A percentile compares a stretch with the other conserved stretches of the same genome.
These are phyloP conservation scores for Epichloe gansuensis DNA, from an alignment of 2,329 filamentous ascomycete species.

Conservation along the genomic window DNA sequence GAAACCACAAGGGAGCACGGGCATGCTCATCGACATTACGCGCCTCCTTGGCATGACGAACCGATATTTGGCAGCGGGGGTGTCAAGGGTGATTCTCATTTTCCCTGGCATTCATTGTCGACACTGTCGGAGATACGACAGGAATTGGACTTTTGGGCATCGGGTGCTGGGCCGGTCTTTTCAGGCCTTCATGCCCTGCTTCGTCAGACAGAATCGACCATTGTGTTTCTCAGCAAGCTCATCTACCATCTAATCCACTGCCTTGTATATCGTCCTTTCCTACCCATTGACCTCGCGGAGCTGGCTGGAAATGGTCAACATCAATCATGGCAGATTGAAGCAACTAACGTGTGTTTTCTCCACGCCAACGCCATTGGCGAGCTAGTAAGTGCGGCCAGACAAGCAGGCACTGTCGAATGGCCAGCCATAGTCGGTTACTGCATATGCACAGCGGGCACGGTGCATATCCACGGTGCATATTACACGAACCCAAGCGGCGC, in stretches of 20 bases:
- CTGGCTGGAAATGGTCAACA: conserved; percentile 71
- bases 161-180: conserved; percentile 69
- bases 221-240: conserved; percentile 70
- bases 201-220: conserved; percentile 64
- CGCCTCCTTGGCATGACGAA: conserved; percentile 76
- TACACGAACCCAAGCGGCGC: conserved; percentile 46
- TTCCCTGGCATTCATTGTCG: conserved; percentile 80
- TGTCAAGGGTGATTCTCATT: conserved; percentile 80
- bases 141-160: conserved; percentile 75
- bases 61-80: conserved; percentile 75
- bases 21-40: conserved; percentile 75
- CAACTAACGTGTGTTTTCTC: conserved; percentile 74
- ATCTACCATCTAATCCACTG: conserved; percentile 82
- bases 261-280: conserved; percentile 73
- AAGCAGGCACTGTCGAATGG: conserved; percentile 67
- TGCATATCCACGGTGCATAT: conserved; percentile 76
- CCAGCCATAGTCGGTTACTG: conserved; percentile 80
- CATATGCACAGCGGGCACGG: conserved; percentile 74
- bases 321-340: conserved; percentile 87
- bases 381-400: conserved; percentile 65
- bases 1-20: conserved; percentile 61
- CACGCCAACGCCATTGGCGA: conserved; percentile 83
- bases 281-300: conserved; percentile 74
- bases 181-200: conserved; percentile 65
- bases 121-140: conserved; percentile 78